Percentiles rank a stretch among this genome's conserved stretches.
phyloP scores from a whole-genome alignment of 768 basidiomycete genomes.

The Neoboletus magnificus region DNA sequence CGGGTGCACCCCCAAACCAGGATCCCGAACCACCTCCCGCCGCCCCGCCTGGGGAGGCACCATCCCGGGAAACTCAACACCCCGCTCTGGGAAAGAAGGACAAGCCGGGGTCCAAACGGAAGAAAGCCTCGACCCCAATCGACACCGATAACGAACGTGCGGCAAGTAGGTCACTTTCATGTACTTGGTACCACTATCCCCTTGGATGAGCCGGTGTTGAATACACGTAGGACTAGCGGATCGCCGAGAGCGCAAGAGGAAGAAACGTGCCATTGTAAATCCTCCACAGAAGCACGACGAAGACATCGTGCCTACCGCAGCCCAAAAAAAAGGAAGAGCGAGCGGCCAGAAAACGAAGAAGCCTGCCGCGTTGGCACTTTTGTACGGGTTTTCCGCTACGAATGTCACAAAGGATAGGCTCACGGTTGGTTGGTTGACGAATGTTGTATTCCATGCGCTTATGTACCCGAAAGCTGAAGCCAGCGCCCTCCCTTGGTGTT shows the following conservation, averaged over 20 bases:
- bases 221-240: constrained; percentile 52
- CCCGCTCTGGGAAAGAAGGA: constrained; percentile 11
- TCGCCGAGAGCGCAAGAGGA: constrained; percentile 61
- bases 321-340: constrained; percentile 11
- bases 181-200: not conserved
- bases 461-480: constrained; percentile 26
- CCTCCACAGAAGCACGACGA: constrained; percentile 12
- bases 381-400: constrained; percentile 37
- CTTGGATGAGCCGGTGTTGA: not conserved
- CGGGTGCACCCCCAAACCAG: not conserved
- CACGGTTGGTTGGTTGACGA: constrained; percentile 25
- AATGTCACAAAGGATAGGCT: constrained; percentile 37
- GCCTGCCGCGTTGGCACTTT: constrained; percentile 30
- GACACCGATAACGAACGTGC: constrained; percentile 35
- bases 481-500: constrained; percentile 30
- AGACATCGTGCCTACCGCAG: not conserved
- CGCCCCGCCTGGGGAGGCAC: not conserved
- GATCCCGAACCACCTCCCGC: not conserved
- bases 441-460: not conserved
- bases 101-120: constrained; percentile 27
- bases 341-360: constrained; percentile 23
- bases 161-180: constrained; percentile 31
- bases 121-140: constrained; percentile 10
- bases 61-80: not conserved
- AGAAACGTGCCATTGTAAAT: constrained; percentile 52